A percentile compares a stretch with the other conserved stretches of the same genome.
These are phyloP conservation scores for Citrullus colocynthis DNA, from an alignment of 306 rosid genomes.

Conservation along the genomic window DNA sequence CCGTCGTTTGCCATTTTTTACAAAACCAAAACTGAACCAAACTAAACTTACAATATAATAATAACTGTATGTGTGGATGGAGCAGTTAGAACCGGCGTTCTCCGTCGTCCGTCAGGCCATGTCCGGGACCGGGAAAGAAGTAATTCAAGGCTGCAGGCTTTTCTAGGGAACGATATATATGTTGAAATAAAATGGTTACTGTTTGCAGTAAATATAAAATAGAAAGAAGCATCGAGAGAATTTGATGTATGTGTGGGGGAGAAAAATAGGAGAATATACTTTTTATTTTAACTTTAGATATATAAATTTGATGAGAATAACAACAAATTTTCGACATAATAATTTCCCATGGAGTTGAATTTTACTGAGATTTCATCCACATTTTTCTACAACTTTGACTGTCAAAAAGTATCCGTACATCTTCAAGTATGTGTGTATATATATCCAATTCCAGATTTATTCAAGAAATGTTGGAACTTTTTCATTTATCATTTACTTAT, in stretches of 20 bases:
- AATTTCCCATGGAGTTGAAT: not conserved
- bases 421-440: not conserved
- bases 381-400: not conserved
- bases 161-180: too few relatives aligned
- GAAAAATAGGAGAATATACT: too few relatives aligned
- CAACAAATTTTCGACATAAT: too few relatives aligned
- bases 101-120: not conserved
- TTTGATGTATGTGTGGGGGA: too few relatives aligned
- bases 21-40: not conserved
- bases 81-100: not conserved
- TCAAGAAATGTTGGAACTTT: too few relatives aligned
- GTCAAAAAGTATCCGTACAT: not conserved
- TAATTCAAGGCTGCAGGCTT: not conserved
- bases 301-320: too few relatives aligned
- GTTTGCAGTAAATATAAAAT: too few relatives aligned
- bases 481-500: too few relatives aligned
- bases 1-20: conserved; percentile 43
- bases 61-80: not conserved
- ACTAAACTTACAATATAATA: not conserved
- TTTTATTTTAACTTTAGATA: too few relatives aligned
- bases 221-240: too few relatives aligned
- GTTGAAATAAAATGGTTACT: not conserved
- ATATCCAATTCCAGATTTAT: too few relatives aligned
- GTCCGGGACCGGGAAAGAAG: not conserved
- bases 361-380: not conserved